Base-by-base conservation (phyloP, 2,329 filamentous ascomycete species). In the Penicillium rolfsii region DNA sequence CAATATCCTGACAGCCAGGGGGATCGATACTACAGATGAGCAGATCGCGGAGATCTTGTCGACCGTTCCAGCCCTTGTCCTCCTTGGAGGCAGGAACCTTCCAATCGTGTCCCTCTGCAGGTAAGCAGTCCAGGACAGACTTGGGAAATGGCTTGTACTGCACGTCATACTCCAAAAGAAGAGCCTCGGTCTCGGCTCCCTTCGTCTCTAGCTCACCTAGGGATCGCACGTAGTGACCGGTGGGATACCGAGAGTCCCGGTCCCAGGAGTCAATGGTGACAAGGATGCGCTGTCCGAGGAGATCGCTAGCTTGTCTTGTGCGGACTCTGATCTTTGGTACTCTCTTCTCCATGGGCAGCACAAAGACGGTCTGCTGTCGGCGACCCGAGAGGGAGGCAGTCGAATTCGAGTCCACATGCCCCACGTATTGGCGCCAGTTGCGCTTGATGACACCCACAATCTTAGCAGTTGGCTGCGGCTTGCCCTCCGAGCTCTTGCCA, bases 21-120 rank as follows among this genome's bases (percentile, higher is more conserved):
- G 95, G 95, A 74, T 99, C 95, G 71, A 99, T 99, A 79, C 94
- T 98, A 84, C 95, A 99, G 64, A 99, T 91, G 46, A 96, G 83
- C 12, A 97, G 85, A 67, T 89, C 87, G 67, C 95, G 86, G 43
- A 98, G 84, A 80, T 99, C 95, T 71, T 88, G 85, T 64, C 95
- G 85, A 66, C 90, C 91, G 69, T 84, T 88, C 95, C 95, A 99
- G 14, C 93, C 93, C 22, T 91, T 88, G 73, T 98, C 89, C 1
- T 91, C 89, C 57, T 82, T 85, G 72, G 85, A 90, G n/a, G 83
- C 80, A 0, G 95, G 95, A 2, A 99, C 94, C 73, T 84, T 91
- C 95, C 95, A 99, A 74, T 91, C 89, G 71, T 98, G 94, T 1
- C 95, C 95, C 78, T 98, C 93, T 33, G 85, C 82, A 8, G 95